phyloP scores from a whole-genome alignment of 192 early-diverging fungal species.

The Jimgerdemannia flammicorona region DNA sequence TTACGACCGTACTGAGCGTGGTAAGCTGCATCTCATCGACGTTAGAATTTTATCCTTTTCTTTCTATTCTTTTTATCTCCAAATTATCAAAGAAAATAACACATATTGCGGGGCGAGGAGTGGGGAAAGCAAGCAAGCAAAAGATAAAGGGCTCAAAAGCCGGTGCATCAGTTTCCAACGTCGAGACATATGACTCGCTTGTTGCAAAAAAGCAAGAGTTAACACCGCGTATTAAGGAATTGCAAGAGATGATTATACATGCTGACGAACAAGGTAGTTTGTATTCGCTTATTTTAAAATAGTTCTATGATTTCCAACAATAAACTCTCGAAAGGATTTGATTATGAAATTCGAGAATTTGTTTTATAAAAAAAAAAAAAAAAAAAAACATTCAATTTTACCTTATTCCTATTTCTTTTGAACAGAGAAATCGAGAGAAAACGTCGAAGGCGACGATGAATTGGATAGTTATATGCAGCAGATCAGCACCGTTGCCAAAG shows the following conservation, averaged over 20 bases:
- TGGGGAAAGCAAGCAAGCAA: constrained; percentile 15
- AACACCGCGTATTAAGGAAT: constrained; percentile 21
- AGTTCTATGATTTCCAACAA: background rate
- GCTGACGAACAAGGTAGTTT: constrained; percentile 24
- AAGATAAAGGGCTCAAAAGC: constrained; percentile 30
- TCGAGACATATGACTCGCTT: constrained; percentile 68
- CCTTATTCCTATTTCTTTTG: background rate
- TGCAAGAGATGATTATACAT: constrained; percentile 32
- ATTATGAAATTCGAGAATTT: no score
- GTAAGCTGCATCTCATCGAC: background rate
- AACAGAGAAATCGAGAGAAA: background rate
- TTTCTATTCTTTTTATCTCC: background rate
- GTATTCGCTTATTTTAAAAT: background rate
- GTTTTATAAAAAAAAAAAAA: no score
- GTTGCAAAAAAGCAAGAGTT: constrained; percentile 41
- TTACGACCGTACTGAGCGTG: constrained; percentile 59
- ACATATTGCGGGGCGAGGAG: no score
- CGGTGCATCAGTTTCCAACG: constrained; percentile 26
- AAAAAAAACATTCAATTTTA: background rate
- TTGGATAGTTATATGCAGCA: constrained; percentile 65
- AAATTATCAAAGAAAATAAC: background rate
- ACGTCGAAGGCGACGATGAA: constrained; percentile 45
- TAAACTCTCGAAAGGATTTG: background rate
- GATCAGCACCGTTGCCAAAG: constrained; percentile 39
- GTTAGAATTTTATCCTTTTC: background rate